A percentile compares a stretch with the other conserved stretches of the same genome.
Evolutionary conservation across 768 basidiomycete genomes (phyloP).

Genomic region (Arthromyces matolae): DNA sequence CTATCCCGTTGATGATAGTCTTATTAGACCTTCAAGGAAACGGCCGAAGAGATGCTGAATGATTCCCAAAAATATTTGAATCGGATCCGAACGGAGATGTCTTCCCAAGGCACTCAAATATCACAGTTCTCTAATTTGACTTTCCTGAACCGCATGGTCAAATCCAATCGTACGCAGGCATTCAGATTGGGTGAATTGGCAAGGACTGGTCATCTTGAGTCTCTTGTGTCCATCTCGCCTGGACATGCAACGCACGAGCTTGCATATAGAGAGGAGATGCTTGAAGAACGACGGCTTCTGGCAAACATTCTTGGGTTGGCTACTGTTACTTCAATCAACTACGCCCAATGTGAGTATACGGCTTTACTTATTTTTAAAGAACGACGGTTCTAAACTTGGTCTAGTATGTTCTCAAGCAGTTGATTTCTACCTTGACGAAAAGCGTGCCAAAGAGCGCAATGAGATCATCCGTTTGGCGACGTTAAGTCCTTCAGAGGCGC

Average conservation of each 20-base stretch:
- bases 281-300: slow-evolving; percentile 15
- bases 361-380: not conserved
- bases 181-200: slow-evolving; percentile 5
- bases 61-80: not conserved
- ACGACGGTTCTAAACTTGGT: not conserved
- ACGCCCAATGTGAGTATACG: slow-evolving; percentile 16
- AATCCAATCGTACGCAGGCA: slow-evolving; percentile 8
- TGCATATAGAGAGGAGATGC: slow-evolving; percentile 5
- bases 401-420: slow-evolving; percentile 23
- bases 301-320: slow-evolving; percentile 17
- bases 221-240: not conserved
- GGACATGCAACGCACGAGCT: slow-evolving; percentile 1
- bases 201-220: slow-evolving; percentile 6
- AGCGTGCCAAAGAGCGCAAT: slow-evolving; percentile 11
- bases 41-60: not conserved
- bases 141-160: slow-evolving; percentile 18
- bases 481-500: slow-evolving; percentile 10
- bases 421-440: slow-evolving; percentile 23
- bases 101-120: not conserved
- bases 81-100: slow-evolving; percentile 7
- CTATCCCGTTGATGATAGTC: too few relatives aligned
- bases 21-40: not conserved
- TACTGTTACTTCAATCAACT: slow-evolving; percentile 19
- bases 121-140: slow-evolving; percentile 11
- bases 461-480: slow-evolving; percentile 18